These are phyloP conservation scores for Amoebophrya sp. DNA, from an alignment of 169 alveolate genomes.

Conservation along the genomic window DNA sequence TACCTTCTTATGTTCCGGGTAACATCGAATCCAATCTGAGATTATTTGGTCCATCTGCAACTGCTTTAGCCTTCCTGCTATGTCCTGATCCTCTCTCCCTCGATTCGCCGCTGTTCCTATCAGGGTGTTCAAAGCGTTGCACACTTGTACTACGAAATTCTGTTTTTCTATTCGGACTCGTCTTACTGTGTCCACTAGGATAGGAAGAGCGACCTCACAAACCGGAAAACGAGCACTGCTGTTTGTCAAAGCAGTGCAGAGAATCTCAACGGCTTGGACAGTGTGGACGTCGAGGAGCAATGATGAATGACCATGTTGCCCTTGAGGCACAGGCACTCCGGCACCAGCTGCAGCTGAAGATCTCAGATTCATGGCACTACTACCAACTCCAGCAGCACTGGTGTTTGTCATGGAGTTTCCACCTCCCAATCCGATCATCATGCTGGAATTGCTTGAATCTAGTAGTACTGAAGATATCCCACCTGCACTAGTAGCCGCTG, in stretches of 20 bases:
- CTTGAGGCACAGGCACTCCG: no score
- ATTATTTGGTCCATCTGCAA: not conserved
- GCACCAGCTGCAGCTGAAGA: no score
- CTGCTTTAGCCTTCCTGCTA: not conserved
- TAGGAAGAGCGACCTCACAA: not conserved
- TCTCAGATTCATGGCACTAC: no score
- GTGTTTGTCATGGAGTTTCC: not conserved
- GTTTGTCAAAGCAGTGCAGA: not conserved
- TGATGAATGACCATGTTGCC: no score
- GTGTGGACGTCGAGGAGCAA: not conserved
- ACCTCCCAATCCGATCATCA: no score
- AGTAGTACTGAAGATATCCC: not conserved
- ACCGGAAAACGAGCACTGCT: not conserved
- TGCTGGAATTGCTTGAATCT: not conserved
- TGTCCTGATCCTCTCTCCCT: no score
- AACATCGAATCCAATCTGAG: not conserved
- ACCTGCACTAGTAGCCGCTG: not conserved
- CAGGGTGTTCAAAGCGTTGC: not conserved
- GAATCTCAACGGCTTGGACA: not conserved
- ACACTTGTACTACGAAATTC: not conserved
- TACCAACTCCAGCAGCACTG: not conserved
- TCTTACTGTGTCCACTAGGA: not conserved
- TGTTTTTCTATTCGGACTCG: not conserved
- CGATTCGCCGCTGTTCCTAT: no score
- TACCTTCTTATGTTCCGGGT: not conserved